Evolutionary conservation across 768 basidiomycete species (phyloP), one percentile per base, ranked within the genome.

Genomic region (Neoboletus brunneissimus): DNA sequence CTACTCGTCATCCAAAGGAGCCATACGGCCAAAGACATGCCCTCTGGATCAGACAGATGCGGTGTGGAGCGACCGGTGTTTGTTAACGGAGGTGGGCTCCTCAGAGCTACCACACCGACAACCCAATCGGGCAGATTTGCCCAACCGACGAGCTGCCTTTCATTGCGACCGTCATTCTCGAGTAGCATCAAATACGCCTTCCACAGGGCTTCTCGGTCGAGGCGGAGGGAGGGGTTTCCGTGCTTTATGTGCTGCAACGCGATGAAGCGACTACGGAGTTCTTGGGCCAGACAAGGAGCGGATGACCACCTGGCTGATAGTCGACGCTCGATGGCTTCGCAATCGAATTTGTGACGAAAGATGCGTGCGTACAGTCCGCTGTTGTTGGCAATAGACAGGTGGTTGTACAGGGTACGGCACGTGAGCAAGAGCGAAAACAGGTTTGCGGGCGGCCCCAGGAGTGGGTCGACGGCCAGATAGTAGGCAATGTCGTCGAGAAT

Each of bases 111-210:
- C 32, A 56, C 65, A 9, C 57, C 63, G 7, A 62, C n/a, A 2
- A 69, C 46, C 66, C 70, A 73, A 16, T 58, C 57, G 2, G 67
- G 59, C 3, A 80, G 55, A 42, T 62, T 63, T 40, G 80, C 80
- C 76, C 78, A 81, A 22, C 64, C 55, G 22, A 71, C 46, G 20
- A 83, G 71, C 42, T 81, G 82, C 1, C 60, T 58, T 50, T 73
- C 70, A 55, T 83, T 83, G 56, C 67, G 66, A 22, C 77, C 78
- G 50, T 81, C 81, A 44, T 79, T 77, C 66, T 84, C 83, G 23
- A 78, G 66, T 45, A 83, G 59, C 81, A 85, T 82, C 35, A 83
- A 54, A 58, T 80, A 83, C 12, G 72, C 76, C 18, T 74, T 78
- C 84, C 84, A 85, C 16, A 84, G 68, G 59, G 82, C 81, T 48